Evolutionary conservation across 768 basidiomycete genomes (phyloP).

Genomic region (Phaffia tasmanica): DNA sequence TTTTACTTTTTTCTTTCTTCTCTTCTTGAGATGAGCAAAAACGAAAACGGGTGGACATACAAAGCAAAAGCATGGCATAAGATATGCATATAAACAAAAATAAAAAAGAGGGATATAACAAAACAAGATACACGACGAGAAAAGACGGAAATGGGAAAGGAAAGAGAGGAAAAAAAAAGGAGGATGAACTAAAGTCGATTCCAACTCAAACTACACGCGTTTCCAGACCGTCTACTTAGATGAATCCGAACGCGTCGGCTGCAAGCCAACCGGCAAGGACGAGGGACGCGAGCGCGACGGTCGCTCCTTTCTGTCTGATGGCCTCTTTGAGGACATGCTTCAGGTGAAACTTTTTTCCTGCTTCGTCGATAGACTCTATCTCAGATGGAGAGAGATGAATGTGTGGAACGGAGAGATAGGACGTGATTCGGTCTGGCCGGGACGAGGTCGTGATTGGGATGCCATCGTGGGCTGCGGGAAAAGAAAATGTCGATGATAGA

Average conservation of each 20-base stretch:
- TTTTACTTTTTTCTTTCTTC: background rate
- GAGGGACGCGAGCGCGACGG: too few relatives aligned
- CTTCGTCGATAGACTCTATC: conserved; percentile 36
- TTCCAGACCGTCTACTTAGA: too few relatives aligned
- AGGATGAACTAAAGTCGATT: too few relatives aligned
- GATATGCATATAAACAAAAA: background rate
- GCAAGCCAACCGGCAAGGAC: too few relatives aligned
- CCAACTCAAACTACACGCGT: too few relatives aligned
- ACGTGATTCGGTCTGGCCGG: conserved; percentile 50
- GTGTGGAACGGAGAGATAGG: conserved; percentile 58
- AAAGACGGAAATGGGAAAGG: background rate
- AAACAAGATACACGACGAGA: background rate
- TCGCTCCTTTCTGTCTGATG: too few relatives aligned
- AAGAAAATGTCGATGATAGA: too few relatives aligned
- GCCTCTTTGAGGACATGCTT: too few relatives aligned
- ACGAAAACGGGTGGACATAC: background rate
- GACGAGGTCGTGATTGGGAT: conserved; percentile 40
- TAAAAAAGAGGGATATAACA: background rate
- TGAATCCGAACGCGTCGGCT: too few relatives aligned
- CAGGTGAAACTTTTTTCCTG: conserved; percentile 33
- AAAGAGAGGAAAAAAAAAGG: background rate
- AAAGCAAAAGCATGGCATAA: background rate
- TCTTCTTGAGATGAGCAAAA: background rate
- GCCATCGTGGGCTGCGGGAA: conserved; percentile 44
- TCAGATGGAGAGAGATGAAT: conserved; percentile 40